Evolutionary conservation across 495 filamentous ascomycete species (phyloP).

Genomic region (Bathelium albidoporum): DNA sequence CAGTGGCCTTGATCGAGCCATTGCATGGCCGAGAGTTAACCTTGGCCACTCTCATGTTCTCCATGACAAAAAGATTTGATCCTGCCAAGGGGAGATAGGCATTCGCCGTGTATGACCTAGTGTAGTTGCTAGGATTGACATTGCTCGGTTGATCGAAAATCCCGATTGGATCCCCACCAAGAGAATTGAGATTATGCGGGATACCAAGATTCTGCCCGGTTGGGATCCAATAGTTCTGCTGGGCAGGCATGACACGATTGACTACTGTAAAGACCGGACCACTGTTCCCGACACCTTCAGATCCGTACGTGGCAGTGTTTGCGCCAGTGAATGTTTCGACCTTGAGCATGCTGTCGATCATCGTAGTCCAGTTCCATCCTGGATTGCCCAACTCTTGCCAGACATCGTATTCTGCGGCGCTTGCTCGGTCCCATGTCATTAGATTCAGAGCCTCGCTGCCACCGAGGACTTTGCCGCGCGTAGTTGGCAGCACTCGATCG

Average conservation of each 20-base stretch:
- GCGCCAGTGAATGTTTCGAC: conserved; percentile 19
- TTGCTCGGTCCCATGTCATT: conserved; percentile 22
- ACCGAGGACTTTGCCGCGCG: conserved; percentile 24
- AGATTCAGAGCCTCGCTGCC: conserved; percentile 22
- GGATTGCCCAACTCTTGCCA: conserved; percentile 15
- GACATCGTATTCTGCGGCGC: conserved; percentile 15
- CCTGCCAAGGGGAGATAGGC: conserved; percentile 7
- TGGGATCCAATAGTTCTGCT: conserved; percentile 10
- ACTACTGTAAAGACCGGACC: conserved; percentile 13
- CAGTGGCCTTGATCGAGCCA: conserved; percentile 7
- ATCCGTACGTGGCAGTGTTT: neutral
- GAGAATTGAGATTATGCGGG: conserved; percentile 3
- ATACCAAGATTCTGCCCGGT: conserved; percentile 11
- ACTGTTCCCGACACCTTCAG: neutral
- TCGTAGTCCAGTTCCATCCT: conserved; percentile 18
- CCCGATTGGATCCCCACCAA: conserved; percentile 12
- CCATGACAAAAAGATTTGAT: conserved; percentile 7
- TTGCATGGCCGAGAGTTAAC: neutral
- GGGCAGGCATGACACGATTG: conserved; percentile 11
- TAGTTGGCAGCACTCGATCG: conserved; percentile 11
- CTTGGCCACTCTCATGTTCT: conserved; percentile 7
- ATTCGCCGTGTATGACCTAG: conserved; percentile 12
- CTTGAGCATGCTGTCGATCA: conserved; percentile 20
- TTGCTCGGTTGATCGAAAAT: conserved; percentile 7
- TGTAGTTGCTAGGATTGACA: conserved; percentile 14